Conservation (phyloP, 75 land plant genomes). For the Cryptomeria japonica region DNA sequence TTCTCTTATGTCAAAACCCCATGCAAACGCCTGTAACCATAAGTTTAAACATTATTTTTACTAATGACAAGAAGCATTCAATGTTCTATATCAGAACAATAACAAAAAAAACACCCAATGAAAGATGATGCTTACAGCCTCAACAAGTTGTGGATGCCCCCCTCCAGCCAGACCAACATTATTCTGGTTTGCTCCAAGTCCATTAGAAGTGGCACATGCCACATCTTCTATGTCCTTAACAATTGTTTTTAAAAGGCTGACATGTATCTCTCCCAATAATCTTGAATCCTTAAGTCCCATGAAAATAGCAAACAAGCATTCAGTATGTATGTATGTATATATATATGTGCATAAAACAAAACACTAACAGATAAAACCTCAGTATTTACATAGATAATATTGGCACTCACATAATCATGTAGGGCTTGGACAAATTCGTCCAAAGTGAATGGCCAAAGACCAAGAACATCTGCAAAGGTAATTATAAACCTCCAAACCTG, state of each 20-base stretch:
- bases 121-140: slow-evolving; percentile 65
- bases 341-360: background rate
- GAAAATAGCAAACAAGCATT: background rate
- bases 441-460: slow-evolving; percentile 97
- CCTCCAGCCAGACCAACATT: slow-evolving; percentile 75
- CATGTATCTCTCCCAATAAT: slow-evolving; percentile 85
- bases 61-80: background rate
- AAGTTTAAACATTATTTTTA: background rate
- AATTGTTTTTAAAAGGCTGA: slow-evolving; percentile 74
- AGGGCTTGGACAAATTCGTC: slow-evolving; percentile 97
- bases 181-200: slow-evolving; percentile 63
- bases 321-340: background rate
- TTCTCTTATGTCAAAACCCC: slow-evolving; percentile 91
- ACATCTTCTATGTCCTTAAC: slow-evolving; percentile 97
- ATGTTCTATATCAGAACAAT: background rate
- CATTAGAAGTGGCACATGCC: slow-evolving; percentile 72
- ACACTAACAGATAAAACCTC: slow-evolving; percentile 2
- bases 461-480: slow-evolving; percentile 90
- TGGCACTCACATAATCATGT: slow-evolving; percentile 92
- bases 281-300: slow-evolving; percentile 70
- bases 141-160: slow-evolving; percentile 91
- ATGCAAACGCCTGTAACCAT: slow-evolving; percentile 81
- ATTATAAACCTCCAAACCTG: slow-evolving; percentile 97
- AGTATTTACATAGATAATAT: background rate
- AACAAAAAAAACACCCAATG: background rate